Base-by-base conservation (phyloP, 768 basidiomycete species). In the Russula foetens region DNA sequence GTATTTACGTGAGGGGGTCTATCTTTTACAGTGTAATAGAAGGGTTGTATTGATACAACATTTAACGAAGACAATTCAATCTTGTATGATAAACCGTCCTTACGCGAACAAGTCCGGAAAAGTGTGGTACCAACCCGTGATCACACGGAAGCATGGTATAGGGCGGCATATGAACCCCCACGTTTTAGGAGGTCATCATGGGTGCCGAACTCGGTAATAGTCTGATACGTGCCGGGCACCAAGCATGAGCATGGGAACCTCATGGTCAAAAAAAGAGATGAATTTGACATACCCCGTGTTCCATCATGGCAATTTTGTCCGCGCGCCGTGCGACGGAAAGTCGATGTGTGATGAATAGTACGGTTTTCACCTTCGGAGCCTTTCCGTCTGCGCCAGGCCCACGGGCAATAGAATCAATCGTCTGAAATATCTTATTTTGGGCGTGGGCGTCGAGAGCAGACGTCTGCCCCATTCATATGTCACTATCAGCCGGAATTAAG, bases 301-400 rank as follows among this genome's bases (percentile, higher is more conserved):
- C 85, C 86, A 91, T 89, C 84, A 90, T 87, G 45, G 87, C 89
- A 64, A 91, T 82, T 73, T 90, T 90, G 75, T 92, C 88, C 63
- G 90, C 90, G 45, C 87, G 82, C 3, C 88, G 84, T 21, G 90
- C 89, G 47, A 86, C 88, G 26, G 86, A 84, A 60, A 92, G 79
- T 62, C 88, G 81, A 73, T 92, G 90, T 7, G 90, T 92, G 68
- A 92, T 88, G 73, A 87, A 91, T 38, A 92, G 80, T 64, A 90
- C 83, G 3, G 86, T 88, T 73, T 90, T 90, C 21, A 73, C 77
- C 67, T 76, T 76, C 68, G 79, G 76, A 31, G 56, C 55, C 2
- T 21, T 38, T 5, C 24, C 45, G 43, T 52, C 51, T 9, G 84
- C 86, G 49, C 76, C 66, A 35, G 82, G 76, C 23, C 79, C 76